Conservation (phyloP, 2,329 filamentous ascomycete species). For the Colletotrichum orchidophilum region DNA sequence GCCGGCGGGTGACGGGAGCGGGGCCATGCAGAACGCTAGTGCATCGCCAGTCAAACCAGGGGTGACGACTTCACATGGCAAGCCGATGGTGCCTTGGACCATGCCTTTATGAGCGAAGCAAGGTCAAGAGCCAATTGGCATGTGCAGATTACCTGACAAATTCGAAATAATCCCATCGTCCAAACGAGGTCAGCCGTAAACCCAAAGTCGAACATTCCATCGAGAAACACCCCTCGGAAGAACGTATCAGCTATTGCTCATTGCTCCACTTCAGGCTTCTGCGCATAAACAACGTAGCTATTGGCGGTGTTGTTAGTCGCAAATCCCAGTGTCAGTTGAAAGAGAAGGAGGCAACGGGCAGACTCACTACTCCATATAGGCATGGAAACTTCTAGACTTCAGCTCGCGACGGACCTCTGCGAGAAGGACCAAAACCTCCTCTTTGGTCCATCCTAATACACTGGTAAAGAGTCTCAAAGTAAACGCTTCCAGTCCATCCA, state of each 20-base stretch:
- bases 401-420: slow-evolving; percentile 42
- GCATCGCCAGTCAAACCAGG: neutral
- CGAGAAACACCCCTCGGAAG: no score
- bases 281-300: slow-evolving; percentile 31
- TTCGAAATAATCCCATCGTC: no score
- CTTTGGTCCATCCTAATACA: slow-evolving; percentile 40
- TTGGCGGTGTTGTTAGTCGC: neutral
- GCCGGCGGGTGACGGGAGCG: neutral
- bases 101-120: no score
- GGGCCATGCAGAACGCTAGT: neutral
- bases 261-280: slow-evolving; percentile 16
- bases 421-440: slow-evolving; percentile 42
- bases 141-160: no score
- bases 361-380: slow-evolving; percentile 38
- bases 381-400: slow-evolving; percentile 40
- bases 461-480: slow-evolving; percentile 41
- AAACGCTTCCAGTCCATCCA: slow-evolving; percentile 39
- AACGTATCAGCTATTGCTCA: no score
- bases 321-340: neutral
- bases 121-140: no score
- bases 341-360: neutral
- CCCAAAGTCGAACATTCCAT: no score
- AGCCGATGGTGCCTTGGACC: neutral
- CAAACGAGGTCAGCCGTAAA: no score
- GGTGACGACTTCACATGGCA: neutral